phyloP scores from a whole-genome alignment of 1,284 basidiomycete species.

The Boletus smithii region DNA sequence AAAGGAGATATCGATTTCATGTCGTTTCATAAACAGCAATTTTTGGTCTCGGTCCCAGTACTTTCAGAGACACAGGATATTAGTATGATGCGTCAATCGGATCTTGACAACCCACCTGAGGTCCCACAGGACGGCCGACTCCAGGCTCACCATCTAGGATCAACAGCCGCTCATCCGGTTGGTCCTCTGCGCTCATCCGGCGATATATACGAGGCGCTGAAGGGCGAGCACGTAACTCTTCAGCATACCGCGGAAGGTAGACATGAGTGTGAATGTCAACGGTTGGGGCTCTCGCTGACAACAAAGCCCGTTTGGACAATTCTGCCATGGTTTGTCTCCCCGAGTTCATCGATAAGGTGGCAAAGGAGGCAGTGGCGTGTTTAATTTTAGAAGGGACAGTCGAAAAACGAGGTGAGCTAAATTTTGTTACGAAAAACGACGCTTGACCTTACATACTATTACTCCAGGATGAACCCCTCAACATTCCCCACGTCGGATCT shows the following conservation, averaged over 20 bases:
- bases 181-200: slow-evolving; percentile 41
- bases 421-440: slow-evolving; percentile 13
- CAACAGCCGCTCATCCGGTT: slow-evolving; percentile 61
- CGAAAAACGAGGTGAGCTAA: slow-evolving; percentile 15
- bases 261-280: slow-evolving; percentile 83
- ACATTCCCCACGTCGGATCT: not conserved
- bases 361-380: slow-evolving; percentile 10
- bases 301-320: slow-evolving; percentile 20
- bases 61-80: slow-evolving; percentile 34
- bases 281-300: slow-evolving; percentile 38
- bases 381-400: slow-evolving; percentile 16
- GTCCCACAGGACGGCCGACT: slow-evolving; percentile 65
- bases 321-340: slow-evolving; percentile 25
- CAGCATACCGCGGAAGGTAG: slow-evolving; percentile 72
- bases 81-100: slow-evolving; percentile 21
- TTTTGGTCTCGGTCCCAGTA: slow-evolving; percentile 81
- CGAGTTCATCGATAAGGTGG: slow-evolving; percentile 33
- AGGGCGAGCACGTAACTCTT: slow-evolving; percentile 57
- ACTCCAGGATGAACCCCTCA: slow-evolving; percentile 15
- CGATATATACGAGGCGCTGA: slow-evolving; percentile 66
- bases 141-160: slow-evolving; percentile 77
- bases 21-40: slow-evolving; percentile 60
- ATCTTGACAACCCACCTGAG: slow-evolving; percentile 42
- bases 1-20: slow-evolving; percentile 57
- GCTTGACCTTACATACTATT: slow-evolving; percentile 10